Base-by-base conservation (phyloP, 2,329 filamentous ascomycete species). In the Sodiomyces alkalinus region DNA sequence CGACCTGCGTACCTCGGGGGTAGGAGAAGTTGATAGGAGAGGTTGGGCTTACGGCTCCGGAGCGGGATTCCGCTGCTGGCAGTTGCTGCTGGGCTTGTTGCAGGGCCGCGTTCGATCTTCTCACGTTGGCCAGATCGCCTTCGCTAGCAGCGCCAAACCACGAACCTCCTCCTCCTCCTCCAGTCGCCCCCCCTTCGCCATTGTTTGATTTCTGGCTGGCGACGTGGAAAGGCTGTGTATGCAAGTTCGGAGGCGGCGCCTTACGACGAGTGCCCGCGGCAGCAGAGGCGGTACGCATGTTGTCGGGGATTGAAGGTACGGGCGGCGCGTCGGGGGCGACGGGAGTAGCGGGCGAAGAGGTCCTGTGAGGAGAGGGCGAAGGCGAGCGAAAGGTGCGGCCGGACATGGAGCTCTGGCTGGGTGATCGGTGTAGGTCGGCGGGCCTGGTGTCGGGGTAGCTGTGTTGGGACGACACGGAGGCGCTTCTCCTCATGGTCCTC, bases 381-480 rank as follows among this genome's bases (percentile, higher is more conserved):
- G 75, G 73, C 9, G 78, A 79, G 40, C 86, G 74, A 51, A 94
- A 93, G 1, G 83, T 86, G 33, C 87, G 72, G 48, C 87, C 80
- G 17, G 72, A 77, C 86, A 96, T 92, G 27, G 85, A 93, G 14
- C 74, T 68, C 17, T 68, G 68, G 53, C 86, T 92, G 31, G 62
- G 67, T 20, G 67, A 62, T 43, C 81, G 64, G 36, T 75, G 64
- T 35, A 86, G 56, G n/a, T n/a, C n/a, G 29, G 58, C 56, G 38
- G 52, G 40, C 39, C 55, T 50, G 33, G 55, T 46, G 25, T 52
- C 41, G 21, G 56, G 52, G 27, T 52, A 55, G 38, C 65, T 70
- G 19, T 60, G 63, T 26, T 69, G 59, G 4, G 82, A 87, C 2
- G 80, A 80, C 22, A 68, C 55, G 1, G 85, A 92, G 28, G 65